Base-by-base conservation (phyloP, 108 stramenopile genomes). In the Nitzschia putrida region DNA sequence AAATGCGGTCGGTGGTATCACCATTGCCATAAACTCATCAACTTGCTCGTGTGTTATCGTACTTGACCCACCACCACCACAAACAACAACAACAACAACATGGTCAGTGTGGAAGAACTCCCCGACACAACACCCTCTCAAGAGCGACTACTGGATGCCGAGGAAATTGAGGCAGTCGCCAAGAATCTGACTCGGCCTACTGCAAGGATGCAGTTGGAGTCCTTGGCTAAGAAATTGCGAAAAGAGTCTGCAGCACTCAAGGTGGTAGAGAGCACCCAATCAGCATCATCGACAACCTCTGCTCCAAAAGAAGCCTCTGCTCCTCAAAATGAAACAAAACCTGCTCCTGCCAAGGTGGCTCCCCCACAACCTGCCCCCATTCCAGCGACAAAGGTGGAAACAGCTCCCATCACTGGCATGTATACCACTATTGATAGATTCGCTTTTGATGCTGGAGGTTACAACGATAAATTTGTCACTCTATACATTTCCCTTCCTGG, bases 371-470 rank as follows among this genome's bases (percentile, higher is more conserved):
- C 52, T 5, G 21, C 45, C 23, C 22, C 52, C 3, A 50, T 50
- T 8, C 68, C 72, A 47, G 39, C 69, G 0, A 51, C 40, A 18
- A 23, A 49, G 8, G 38, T 79, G 16, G 37, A 53, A 2, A 25
- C 47, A 40, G n/a, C 64, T 24, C 51, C 66, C 11, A 12, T 64
- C 16, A 42, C 42, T 39, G 65, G 25, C 0, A 82, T 85, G 64
- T 90, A 88, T 53, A 57, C 57, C 9, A 52, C 76, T 18, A 82
- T 92, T 70, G 88, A 90, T 66, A 77, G 79, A 34, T 86, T 87
- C 69, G 65, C 78, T 42, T 95, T 91, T 73, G 94, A 95, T 63
- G 78, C 80, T 22, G 94, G 94, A 0, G 68, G 64, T n/a, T 92
- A 88, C 76, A 85, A 83, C 54, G 85, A 83, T 3, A 83, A 84